Evolutionary conservation across 2,329 filamentous ascomycete genomes (phyloP).

Genomic region (Pseudopyrenochaeta lycopersici): DNA sequence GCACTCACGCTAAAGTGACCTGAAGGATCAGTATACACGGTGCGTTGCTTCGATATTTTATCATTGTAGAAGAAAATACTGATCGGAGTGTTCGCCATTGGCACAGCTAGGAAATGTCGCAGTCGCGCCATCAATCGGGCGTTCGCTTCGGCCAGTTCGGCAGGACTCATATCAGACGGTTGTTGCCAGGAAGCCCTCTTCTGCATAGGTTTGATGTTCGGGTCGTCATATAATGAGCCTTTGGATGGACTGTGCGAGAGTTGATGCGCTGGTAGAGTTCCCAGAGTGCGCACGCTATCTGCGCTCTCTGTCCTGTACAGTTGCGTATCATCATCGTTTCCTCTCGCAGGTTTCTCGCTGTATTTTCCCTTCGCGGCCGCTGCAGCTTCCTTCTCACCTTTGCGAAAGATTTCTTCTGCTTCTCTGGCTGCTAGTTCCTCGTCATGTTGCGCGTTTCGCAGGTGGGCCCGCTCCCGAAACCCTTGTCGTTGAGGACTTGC

Average conservation of each 20-base stretch:
- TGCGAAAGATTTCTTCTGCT: conserved; percentile 78
- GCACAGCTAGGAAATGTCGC: conserved; percentile 87
- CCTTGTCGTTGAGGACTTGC: conserved; percentile 52
- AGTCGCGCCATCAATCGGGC: conserved; percentile 86
- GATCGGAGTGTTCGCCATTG: conserved; percentile 78
- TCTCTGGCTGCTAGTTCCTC: conserved; percentile 76
- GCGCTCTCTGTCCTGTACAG: conserved; percentile 49
- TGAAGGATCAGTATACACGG: conserved; percentile 83
- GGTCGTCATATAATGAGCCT: conserved; percentile 37
- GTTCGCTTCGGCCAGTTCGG: conserved; percentile 82
- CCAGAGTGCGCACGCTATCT: conserved; percentile 31
- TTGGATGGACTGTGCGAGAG: conserved; percentile 37
- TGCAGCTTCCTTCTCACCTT: conserved; percentile 75
- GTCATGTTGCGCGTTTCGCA: conserved; percentile 63
- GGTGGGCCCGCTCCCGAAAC: conserved; percentile 50
- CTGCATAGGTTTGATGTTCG: conserved; percentile 50
- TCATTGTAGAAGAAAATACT: conserved; percentile 97
- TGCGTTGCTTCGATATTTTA: conserved; percentile 80
- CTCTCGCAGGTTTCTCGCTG: conserved; percentile 67
- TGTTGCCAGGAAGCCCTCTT: conserved; percentile 61
- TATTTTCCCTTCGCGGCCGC: conserved; percentile 76
- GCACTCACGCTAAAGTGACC: conserved; percentile 87
- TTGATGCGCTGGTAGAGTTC: conserved; percentile 25
- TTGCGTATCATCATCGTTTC: conserved; percentile 55
- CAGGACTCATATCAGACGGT: conserved; percentile 72